Conservation (phyloP, 2,329 filamentous ascomycete genomes). For the Coniochaeta prunicola region DNA sequence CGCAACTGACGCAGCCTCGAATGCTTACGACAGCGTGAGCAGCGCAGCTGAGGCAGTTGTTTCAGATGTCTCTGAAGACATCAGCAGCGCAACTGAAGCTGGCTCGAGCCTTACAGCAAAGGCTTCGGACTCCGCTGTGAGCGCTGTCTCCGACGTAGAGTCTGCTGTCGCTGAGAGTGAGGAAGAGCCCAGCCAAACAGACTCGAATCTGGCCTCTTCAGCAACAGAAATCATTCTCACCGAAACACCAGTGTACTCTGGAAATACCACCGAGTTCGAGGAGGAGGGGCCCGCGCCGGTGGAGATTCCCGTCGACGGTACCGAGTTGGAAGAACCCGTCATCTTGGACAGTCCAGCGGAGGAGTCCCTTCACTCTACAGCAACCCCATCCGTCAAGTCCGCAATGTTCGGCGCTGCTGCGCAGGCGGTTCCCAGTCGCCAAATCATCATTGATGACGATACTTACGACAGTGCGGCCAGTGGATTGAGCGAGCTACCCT, state of each 20-base stretch:
- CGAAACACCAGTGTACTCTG: conserved; percentile 23
- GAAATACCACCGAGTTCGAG: conserved; percentile 13
- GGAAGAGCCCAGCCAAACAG: conserved; percentile 14
- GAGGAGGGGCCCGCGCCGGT: conserved; percentile 11
- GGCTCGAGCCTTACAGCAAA: conserved; percentile 10
- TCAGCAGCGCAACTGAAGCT: conserved; percentile 8
- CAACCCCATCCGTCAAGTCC: conserved; percentile 32
- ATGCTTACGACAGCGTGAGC: neutral
- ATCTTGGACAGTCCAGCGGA: conserved; percentile 11
- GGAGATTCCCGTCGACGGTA: conserved; percentile 15
- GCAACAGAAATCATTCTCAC: conserved; percentile 17
- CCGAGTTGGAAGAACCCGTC: conserved; percentile 12
- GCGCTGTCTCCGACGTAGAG: neutral
- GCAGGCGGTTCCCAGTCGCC: conserved; percentile 38
- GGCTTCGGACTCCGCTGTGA: conserved; percentile 7
- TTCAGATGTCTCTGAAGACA: conserved; percentile 6
- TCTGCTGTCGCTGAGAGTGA: conserved; percentile 10
- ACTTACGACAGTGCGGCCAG: conserved; percentile 29
- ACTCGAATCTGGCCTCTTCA: conserved; percentile 11
- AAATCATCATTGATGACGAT: conserved; percentile 44
- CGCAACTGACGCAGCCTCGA: neutral
- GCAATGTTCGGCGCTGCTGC: conserved; percentile 44
- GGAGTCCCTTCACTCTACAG: conserved; percentile 11
- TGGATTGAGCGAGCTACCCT: conserved; percentile 23
- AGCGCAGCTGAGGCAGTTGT: neutral